Evolutionary conservation across 2,329 filamentous ascomycete species (phyloP).

Genomic region (Aspergillus cejpii): DNA sequence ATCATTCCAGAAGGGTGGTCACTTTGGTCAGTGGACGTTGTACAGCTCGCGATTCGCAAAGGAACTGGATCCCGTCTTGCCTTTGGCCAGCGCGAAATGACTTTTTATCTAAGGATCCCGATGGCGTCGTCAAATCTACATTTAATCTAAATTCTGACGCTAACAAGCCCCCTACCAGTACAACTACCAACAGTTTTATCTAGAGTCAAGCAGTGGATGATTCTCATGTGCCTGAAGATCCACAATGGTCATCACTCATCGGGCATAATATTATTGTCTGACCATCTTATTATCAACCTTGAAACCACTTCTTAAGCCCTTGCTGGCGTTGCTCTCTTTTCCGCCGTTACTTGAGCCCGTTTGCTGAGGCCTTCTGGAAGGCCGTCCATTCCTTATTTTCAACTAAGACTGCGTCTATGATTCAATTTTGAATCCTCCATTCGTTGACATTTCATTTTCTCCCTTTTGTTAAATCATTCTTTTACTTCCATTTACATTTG

Average conservation of each 20-base stretch:
- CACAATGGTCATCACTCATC: constrained; percentile 12
- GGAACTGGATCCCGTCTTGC: not conserved
- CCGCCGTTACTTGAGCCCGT: constrained; percentile 3
- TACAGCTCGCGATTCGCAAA: not conserved
- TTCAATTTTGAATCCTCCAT: constrained; percentile 5
- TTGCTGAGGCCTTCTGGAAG: constrained; percentile 35
- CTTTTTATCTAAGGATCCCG: constrained; percentile 5
- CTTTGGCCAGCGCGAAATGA: constrained; percentile 6
- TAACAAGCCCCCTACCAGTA: constrained; percentile 9
- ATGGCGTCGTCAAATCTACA: constrained; percentile 15
- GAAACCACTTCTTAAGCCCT: constrained; percentile 9
- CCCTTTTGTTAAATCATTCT: constrained; percentile 3
- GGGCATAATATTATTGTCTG: constrained; percentile 5
- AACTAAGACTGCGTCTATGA: constrained; percentile 13
- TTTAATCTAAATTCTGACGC: constrained; percentile 12
- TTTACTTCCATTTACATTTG: constrained; percentile 6
- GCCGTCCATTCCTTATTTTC: constrained; percentile 32
- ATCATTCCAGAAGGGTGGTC: too few species aligned
- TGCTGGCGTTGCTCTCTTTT: constrained; percentile 11
- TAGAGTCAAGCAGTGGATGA: constrained; percentile 7
- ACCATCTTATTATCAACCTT: constrained; percentile 3
- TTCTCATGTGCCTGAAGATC: constrained; percentile 12
- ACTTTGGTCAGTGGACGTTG: not conserved
- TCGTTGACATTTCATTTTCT: constrained; percentile 3
- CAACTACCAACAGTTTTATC: constrained; percentile 11